phyloP scores from a whole-genome alignment of 2,329 filamentous ascomycete species.

The Pyrenophora graminea region DNA sequence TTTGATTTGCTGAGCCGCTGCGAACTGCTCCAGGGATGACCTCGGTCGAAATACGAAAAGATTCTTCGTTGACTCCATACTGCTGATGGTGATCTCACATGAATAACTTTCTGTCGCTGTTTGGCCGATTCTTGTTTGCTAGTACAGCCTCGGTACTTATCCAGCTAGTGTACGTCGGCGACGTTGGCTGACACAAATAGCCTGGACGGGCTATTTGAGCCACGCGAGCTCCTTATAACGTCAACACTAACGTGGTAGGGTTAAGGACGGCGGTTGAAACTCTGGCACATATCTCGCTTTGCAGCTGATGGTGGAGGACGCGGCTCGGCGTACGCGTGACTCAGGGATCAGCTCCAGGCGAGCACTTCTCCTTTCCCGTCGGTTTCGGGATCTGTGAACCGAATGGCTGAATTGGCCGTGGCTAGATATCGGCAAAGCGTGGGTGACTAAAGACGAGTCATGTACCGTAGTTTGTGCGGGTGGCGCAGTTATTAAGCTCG shows the following conservation, averaged over 20 bases:
- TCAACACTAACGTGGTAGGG: background rate
- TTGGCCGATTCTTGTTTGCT: conserved; percentile 4
- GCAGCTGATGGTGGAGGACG: background rate
- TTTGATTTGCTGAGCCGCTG: background rate
- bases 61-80: too few species aligned
- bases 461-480: too few species aligned
- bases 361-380: background rate
- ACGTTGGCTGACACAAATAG: background rate
- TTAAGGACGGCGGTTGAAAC: background rate
- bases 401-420: background rate
- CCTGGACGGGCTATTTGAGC: background rate
- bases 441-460: too few species aligned
- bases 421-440: too few species aligned
- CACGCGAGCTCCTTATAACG: background rate
- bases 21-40: too few species aligned
- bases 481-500: too few species aligned
- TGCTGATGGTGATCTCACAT: too few species aligned
- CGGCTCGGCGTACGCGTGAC: background rate
- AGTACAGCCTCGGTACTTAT: background rate
- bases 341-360: background rate
- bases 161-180: background rate
- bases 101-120: conserved; percentile 11
- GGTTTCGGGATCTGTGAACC: background rate
- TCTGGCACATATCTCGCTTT: background rate
- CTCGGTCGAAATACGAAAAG: too few species aligned